Evolutionary conservation across 805 yeast species (phyloP), one percentile per base, ranked within the genome.

Genomic region (Cyberlindnera misumaiensis): DNA sequence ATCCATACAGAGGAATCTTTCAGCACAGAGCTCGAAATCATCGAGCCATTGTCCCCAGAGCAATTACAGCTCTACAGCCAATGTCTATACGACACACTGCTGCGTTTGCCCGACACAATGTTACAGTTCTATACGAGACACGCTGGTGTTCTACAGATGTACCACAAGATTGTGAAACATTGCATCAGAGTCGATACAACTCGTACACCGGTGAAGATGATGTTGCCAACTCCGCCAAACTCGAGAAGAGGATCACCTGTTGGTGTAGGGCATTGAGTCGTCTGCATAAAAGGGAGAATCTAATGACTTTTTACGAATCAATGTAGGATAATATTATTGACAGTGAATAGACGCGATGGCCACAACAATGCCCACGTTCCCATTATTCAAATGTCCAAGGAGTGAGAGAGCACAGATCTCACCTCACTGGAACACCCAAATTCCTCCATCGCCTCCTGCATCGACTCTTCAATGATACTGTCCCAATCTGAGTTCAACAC

Each of bases 401-500:
- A 11, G 26, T 25, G 47, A 4, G 55, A 51, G 9, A 51, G 40
- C 20, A 53, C 49, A 11, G 51, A 44, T 43, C 53, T 46, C 12
- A 51, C 32, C 24, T 52, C 58, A 24, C 35, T 34, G 12, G 44
- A 27, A 25, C 34, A 41, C 15, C 47, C 42, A 1, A 38, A 34
- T 51, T 43, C 58, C 24, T 39, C 37, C 30, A 53, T 38, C 3
- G 72, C 72, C 30, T 71, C 77, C 35, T 55, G 55, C 14, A 58
- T 39, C 2, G 75, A 64, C 9, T 59, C 62, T n/a, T 56, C 51
- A 25, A 73, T 60, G 22, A 73, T 65, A 5, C 40, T 35, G n/a
- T 62, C 63, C 80, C 80, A 74, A 46, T 72, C 63, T 6, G 73
- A 60, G 25, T 48, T 46, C 11, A 54, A 15, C 14, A 65, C 62